Base-by-base conservation (phyloP, 1,284 basidiomycete genomes). In the Fomitopsis pinicola region DNA sequence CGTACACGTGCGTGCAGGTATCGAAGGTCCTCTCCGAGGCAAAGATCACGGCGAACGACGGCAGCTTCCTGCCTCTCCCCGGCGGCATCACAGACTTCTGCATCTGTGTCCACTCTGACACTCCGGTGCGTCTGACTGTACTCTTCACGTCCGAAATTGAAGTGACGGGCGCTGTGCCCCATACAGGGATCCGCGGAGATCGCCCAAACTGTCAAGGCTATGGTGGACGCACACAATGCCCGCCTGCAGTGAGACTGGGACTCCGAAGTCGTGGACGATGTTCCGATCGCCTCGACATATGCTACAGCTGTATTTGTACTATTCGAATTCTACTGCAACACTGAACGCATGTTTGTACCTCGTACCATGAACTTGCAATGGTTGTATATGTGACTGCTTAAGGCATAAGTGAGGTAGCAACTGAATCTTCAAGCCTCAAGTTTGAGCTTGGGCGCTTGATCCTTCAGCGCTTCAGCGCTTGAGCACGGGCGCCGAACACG, bases 91-190 rank as follows among this genome's bases (percentile, higher is more conserved):
- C 66, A 0, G 80, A 85, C 57, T 80, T 88, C 0, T 82, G 84
- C 2, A 86, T 88, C 35, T 87, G 86, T 59, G 83, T 83, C 59
- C 86, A 87, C 66, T 86, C 84, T 0, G 86, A 87, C 62, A 87
- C 85, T 0, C 85, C 86, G 3, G 85, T 85, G 58, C 63, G 82
- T 70, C 48, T 33, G 28, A 2, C 30, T 19, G 30, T 33, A 33
- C 22, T 22, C 22, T 33, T 33, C 5, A 5, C 30, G 4, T 2
- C 5, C 30, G 30, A 8, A 5, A 33, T 33, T 33, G 5, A 33
- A 33, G 0, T 33, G 8, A 33, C 30, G 30, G 30, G 30, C 8
- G 4, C 8, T 33, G 30, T 33, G 22, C 22, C 22, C 8, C 8
- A 33, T 33, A n/a, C 61, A 86, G 84, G 82, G 78, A 26, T 81